Percentiles rank a stretch among this genome's conserved stretches.
Evolutionary conservation across 768 basidiomycete genomes (phyloP).

Genomic region (button mushroom (Agaricus bisporus)): DNA sequence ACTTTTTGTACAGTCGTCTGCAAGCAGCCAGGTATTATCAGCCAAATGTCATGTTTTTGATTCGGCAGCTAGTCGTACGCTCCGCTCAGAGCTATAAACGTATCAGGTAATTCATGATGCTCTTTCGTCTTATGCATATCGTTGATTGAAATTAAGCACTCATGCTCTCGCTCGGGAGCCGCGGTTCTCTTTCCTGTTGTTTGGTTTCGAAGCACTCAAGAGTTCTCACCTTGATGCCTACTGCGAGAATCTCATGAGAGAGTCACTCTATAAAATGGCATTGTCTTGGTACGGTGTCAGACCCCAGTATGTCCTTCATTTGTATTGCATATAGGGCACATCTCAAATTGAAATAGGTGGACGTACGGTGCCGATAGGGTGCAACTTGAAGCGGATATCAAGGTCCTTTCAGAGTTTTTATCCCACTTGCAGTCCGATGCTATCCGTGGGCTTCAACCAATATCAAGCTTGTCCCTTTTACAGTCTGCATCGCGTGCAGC

Average conservation of each 20-base stretch:
- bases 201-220: constrained; percentile 88
- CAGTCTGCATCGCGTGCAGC: constrained; percentile 37
- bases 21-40: constrained; percentile 91
- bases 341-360: constrained; percentile 56
- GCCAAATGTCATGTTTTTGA: constrained; percentile 77
- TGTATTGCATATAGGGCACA: background rate
- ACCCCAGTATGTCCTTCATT: constrained; percentile 67
- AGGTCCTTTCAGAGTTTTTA: constrained; percentile 79
- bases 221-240: constrained; percentile 81
- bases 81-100: constrained; percentile 62
- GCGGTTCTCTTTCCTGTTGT: constrained; percentile 84
- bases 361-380: constrained; percentile 92
- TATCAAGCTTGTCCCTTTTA: constrained; percentile 57
- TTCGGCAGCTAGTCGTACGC: constrained; percentile 80
- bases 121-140: background rate
- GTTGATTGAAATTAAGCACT: constrained; percentile 45
- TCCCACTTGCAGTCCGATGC: constrained; percentile 70
- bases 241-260: constrained; percentile 71
- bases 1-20: constrained; percentile 86
- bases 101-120: constrained; percentile 58
- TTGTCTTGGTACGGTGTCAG: constrained; percentile 91
- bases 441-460: constrained; percentile 47
- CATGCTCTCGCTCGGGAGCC: constrained; percentile 89
- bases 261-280: constrained; percentile 71
- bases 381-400: constrained; percentile 85